Evolutionary conservation across 225 moss, liverwort and hornwort genomes (phyloP).

Genomic region (Pseudisothecium myosuroides): DNA sequence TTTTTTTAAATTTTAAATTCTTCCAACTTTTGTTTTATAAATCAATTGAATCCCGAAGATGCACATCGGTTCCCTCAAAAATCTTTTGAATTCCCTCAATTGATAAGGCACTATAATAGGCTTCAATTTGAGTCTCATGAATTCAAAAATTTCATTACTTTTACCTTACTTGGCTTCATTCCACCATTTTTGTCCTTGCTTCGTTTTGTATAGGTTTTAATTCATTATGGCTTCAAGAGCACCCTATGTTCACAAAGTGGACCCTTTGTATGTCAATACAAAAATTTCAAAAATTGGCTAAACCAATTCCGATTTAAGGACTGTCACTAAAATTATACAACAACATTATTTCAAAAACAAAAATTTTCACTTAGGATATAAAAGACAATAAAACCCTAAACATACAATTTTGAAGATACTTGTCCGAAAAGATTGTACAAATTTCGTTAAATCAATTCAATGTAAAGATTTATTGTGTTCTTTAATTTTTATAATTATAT

Average conservation of each 20-base stretch:
- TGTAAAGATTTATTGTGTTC: neutral
- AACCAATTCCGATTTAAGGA: neutral
- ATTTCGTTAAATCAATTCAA: neutral
- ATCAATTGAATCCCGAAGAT: neutral
- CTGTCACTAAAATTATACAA: neutral
- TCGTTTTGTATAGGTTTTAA: neutral
- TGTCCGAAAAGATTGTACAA: rapidly evolving
- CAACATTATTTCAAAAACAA: neutral
- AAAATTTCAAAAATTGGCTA: neutral
- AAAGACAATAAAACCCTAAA: neutral
- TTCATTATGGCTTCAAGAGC: neutral
- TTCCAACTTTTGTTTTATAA: neutral
- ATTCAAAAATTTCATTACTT: neutral
- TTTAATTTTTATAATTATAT: too few species aligned
- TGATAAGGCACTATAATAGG: neutral
- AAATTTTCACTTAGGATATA: neutral
- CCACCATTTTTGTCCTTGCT: neutral
- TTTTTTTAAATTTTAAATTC: neutral
- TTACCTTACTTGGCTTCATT: neutral
- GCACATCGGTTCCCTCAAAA: neutral
- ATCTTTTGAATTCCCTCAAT: too few species aligned
- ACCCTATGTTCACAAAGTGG: rapidly evolving
- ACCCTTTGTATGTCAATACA: rapidly evolving
- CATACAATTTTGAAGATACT: neutral
- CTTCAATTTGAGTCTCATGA: neutral